Evolutionary conservation across 169 alveolate species (phyloP).

Genomic region (Plasmodium blacklocki): DNA sequence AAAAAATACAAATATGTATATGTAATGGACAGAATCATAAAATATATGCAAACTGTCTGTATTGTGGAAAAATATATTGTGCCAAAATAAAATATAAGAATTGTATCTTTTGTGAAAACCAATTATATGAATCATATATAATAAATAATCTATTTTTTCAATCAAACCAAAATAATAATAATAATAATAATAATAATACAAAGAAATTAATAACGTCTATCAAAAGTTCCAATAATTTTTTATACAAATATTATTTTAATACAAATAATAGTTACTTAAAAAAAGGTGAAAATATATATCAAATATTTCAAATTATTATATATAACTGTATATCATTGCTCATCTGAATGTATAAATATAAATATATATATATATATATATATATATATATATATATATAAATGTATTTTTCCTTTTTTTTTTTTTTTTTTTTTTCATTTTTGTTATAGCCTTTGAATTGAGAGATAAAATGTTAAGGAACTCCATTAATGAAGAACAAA

Average conservation of each 20-base stretch:
- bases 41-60: slow-evolving; percentile 52
- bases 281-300: slow-evolving; percentile 23
- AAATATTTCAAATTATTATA: background rate
- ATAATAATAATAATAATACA: background rate
- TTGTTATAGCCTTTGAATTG: slow-evolving; percentile 16
- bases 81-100: slow-evolving; percentile 54
- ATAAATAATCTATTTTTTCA: slow-evolving; percentile 6
- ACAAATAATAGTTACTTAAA: slow-evolving; percentile 23
- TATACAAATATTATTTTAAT: slow-evolving; percentile 43
- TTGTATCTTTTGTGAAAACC: slow-evolving; percentile 49
- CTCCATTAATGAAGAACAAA: slow-evolving; percentile 42
- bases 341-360: background rate
- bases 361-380: background rate
- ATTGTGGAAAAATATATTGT: slow-evolving; percentile 65
- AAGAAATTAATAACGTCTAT: slow-evolving; percentile 12
- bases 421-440: background rate
- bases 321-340: background rate
- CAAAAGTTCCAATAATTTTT: slow-evolving; percentile 26
- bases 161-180: background rate
- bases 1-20: slow-evolving; percentile 29
- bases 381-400: background rate
- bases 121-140: slow-evolving; percentile 18
- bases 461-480: slow-evolving; percentile 57
- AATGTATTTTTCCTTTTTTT: background rate
- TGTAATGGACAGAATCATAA: slow-evolving; percentile 60